Conservation (phyloP, 441 rosid species). For the Gossypium schwendimanii region DNA sequence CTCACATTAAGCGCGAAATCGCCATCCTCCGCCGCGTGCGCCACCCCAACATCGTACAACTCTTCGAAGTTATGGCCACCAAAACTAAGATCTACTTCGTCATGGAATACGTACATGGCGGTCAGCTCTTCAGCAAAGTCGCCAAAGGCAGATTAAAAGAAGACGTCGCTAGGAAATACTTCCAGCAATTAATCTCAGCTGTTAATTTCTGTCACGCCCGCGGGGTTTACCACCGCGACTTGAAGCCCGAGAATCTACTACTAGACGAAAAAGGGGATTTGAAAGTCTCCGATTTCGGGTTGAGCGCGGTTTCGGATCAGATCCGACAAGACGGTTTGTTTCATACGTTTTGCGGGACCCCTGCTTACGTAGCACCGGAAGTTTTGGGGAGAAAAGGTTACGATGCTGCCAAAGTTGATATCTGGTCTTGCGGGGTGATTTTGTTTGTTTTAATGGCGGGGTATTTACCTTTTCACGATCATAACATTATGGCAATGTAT, state of each 20-base stretch:
- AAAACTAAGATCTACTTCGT: slow-evolving; percentile 85
- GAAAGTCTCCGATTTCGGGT: slow-evolving; percentile 80
- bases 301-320: slow-evolving; percentile 79
- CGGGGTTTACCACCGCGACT: slow-evolving; percentile 82
- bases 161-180: slow-evolving; percentile 59
- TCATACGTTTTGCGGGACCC: slow-evolving; percentile 87
- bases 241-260: slow-evolving; percentile 76
- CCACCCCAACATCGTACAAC: slow-evolving; percentile 78
- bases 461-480: slow-evolving; percentile 70
- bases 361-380: slow-evolving; percentile 87
- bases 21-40: slow-evolving; percentile 83
- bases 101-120: slow-evolving; percentile 85
- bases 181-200: slow-evolving; percentile 73
- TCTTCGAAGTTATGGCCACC: slow-evolving; percentile 84
- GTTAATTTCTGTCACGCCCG: slow-evolving; percentile 72
- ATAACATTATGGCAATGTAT: slow-evolving; percentile 71
- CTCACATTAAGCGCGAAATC: slow-evolving; percentile 81
- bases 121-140: slow-evolving; percentile 65
- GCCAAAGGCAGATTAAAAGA: slow-evolving; percentile 69
- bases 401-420: slow-evolving; percentile 78
- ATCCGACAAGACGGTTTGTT: slow-evolving; percentile 73
- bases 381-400: slow-evolving; percentile 72
- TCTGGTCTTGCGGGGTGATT: slow-evolving; percentile 86
- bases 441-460: slow-evolving; percentile 84
- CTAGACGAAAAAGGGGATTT: slow-evolving; percentile 64